Evolutionary conservation across 2,329 filamentous ascomycete species (phyloP).

Genomic region (Fusarium sp.): DNA sequence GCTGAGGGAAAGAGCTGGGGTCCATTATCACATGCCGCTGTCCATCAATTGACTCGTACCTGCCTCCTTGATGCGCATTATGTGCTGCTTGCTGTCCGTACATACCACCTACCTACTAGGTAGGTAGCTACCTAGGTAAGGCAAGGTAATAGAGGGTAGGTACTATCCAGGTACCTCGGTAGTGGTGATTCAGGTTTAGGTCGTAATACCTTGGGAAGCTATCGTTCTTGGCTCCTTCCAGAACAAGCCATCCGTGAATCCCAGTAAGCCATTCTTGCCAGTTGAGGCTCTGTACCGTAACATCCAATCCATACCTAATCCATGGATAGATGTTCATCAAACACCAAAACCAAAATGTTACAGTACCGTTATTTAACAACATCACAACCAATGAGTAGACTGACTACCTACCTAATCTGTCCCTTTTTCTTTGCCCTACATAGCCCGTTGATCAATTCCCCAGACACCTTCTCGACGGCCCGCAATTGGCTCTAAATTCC

Average conservation of each 20-base stretch:
- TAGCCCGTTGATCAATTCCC: constrained; percentile 31
- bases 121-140: too few species aligned
- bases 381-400: constrained; percentile 3
- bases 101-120: not conserved
- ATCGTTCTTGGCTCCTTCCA: constrained; percentile 36
- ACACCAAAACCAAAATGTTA: not conserved
- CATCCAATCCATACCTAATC: not conserved
- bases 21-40: constrained; percentile 42
- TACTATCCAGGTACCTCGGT: not conserved
- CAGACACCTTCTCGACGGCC: constrained; percentile 22
- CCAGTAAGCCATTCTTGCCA: constrained; percentile 20
- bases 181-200: too few species aligned
- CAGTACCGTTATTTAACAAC: constrained; percentile 2
- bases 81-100: not conserved
- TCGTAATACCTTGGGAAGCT: not conserved
- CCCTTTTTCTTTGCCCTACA: constrained; percentile 13
- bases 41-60: not conserved
- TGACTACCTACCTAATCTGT: not conserved
- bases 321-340: not conserved
- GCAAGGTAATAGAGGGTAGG: not conserved
- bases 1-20: not conserved
- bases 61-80: not conserved
- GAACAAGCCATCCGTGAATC: constrained; percentile 11
- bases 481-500: constrained; percentile 35
- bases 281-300: not conserved